Conservation (phyloP, 306 rosid species). For the Cicer pinnatifidum region DNA sequence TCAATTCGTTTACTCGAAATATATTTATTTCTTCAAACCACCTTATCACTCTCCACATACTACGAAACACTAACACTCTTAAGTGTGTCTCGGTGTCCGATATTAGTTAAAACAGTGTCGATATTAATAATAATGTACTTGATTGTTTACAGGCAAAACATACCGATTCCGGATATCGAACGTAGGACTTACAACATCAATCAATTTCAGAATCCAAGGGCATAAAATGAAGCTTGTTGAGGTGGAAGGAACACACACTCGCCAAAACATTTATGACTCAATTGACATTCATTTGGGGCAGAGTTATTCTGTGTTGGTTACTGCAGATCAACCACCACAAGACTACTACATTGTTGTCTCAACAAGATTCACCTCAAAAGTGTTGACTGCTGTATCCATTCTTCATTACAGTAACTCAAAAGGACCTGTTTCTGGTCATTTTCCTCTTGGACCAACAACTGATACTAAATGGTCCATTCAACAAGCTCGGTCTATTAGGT, state of each 20-base stretch:
- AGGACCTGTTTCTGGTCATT: slow-evolving; percentile 60
- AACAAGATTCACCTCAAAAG: slow-evolving; percentile 69
- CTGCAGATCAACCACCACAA: slow-evolving; percentile 75
- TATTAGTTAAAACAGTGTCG: too few relatives aligned
- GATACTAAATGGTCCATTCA: slow-evolving; percentile 82
- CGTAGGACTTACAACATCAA: slow-evolving; percentile 76
- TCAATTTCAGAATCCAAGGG: slow-evolving; percentile 86
- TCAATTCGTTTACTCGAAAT: not conserved
- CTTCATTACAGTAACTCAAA: slow-evolving; percentile 76
- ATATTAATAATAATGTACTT: not conserved
- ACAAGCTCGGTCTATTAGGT: slow-evolving; percentile 85
- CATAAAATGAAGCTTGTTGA: slow-evolving; percentile 79
- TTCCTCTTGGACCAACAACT: slow-evolving; percentile 74
- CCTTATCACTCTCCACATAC: too few relatives aligned
- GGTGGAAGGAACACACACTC: slow-evolving; percentile 88
- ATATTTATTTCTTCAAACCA: not conserved
- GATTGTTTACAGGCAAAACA: slow-evolving; percentile 67
- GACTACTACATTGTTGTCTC: slow-evolving; percentile 77
- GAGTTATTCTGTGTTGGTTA: slow-evolving; percentile 72
- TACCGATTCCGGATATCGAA: slow-evolving; percentile 83
- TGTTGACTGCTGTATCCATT: slow-evolving; percentile 61
- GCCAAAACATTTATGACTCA: slow-evolving; percentile 76
- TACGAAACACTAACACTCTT: too few relatives aligned
- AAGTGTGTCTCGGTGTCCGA: too few relatives aligned
- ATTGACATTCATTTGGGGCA: slow-evolving; percentile 90